Conservation (phyloP, 768 basidiomycete species). For the Dentipellis fragilis region DNA sequence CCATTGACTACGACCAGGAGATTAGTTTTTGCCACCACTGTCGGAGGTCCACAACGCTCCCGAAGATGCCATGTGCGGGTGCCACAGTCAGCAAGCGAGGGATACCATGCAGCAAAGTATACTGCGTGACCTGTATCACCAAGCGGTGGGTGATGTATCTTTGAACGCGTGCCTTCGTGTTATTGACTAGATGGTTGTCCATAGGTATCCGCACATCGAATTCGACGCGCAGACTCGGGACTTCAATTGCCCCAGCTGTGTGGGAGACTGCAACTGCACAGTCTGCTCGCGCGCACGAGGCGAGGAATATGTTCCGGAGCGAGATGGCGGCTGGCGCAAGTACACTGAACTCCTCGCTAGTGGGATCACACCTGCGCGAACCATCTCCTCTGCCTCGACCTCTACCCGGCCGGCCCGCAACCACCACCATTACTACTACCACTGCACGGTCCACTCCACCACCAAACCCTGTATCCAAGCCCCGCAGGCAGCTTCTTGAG, state of each 20-base stretch:
- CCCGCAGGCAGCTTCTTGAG: not conserved
- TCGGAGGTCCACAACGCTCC: not conserved
- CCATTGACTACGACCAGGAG: not conserved
- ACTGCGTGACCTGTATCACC: slow-evolving; percentile 9
- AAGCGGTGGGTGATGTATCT: slow-evolving; percentile 2
- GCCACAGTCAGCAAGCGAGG: not conserved
- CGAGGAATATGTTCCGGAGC: slow-evolving; percentile 32
- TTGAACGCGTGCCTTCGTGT: too few species aligned
- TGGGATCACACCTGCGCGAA: too few species aligned
- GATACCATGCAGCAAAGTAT: slow-evolving; percentile 1
- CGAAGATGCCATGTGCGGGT: slow-evolving; percentile 7
- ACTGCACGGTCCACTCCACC: not conserved
- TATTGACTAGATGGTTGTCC: not conserved
- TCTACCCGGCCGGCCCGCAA: not conserved
- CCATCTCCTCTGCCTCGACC: not conserved
- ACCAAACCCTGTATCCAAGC: not conserved
- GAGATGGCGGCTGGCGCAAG: slow-evolving; percentile 13
- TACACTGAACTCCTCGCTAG: not conserved
- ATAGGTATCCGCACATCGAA: slow-evolving; percentile 29
- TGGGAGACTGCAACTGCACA: slow-evolving; percentile 39
- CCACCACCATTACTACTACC: too few species aligned
- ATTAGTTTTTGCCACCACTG: slow-evolving; percentile 10
- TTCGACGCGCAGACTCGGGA: slow-evolving; percentile 20
- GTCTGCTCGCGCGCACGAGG: slow-evolving; percentile 33
- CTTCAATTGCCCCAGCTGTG: slow-evolving; percentile 37